Base-by-base conservation (phyloP, 2,329 filamentous ascomycete genomes). In the Cryphonectria nitschkei region DNA sequence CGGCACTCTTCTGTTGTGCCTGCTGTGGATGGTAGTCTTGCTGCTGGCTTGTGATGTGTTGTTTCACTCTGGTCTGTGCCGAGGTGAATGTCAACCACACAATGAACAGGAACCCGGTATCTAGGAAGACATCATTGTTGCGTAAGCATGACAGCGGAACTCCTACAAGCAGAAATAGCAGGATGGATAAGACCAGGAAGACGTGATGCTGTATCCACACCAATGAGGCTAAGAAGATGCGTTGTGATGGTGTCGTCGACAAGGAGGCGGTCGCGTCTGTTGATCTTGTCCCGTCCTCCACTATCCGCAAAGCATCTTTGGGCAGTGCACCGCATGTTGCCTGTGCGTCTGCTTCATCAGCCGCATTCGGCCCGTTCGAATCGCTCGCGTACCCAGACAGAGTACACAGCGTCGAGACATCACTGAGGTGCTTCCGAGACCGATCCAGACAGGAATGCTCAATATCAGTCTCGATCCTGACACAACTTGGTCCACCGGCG, bases 91-190 rank as follows among this genome's bases (percentile, higher is more conserved):
- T 75, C 14, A 83, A 80, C 87, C 88, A 89, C 58, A 85, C 73
- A 54, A 84, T 82, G 75, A 85, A 82, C 4, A 88, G 77, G 16
- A 84, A 78, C 34, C 81, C 82, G 0, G 82, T 82, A 52, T 88
- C 83, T 4, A 88, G 79, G 1, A 82, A 75, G 0, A 81, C 78
- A 32, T 82, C 79, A 66, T 82, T 80, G 1, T 76, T 70, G 0
- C 74, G 73, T 0, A 70, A 56, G 2, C 76, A 74, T 0, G 84
- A 81, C 0, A 86, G 70, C 0, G 85, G 85, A 0, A 84, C 71
- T 1, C 84, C 84, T 9, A 85, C 46, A 0, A 77, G 43, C 3
- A 82, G 74, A 13, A 82, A 77, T 11, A 77, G 71, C 8, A 79
- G 41, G 58, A 83, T 74, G 3, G 74, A 81, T 0, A 76, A 69